These are phyloP conservation scores for Saitozyma podzolica DNA, from an alignment of 768 basidiomycete genomes.

Conservation along the genomic window DNA sequence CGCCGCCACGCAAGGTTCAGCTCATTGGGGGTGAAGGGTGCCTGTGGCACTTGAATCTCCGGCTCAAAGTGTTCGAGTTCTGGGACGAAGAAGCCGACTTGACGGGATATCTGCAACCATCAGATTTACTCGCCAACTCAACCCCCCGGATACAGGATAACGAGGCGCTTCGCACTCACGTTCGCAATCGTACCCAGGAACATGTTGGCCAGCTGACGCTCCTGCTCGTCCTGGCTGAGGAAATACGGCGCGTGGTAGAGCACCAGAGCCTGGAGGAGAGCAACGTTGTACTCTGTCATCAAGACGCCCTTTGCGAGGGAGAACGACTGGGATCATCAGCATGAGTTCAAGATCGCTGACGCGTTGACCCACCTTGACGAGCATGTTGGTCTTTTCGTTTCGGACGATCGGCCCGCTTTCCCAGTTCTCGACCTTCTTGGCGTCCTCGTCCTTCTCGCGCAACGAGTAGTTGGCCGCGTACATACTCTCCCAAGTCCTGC, in stretches of 20 bases:
- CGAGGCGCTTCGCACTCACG: conserved; percentile 20
- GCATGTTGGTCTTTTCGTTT: conserved; percentile 53
- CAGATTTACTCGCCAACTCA: not conserved
- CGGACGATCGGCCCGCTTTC: conserved; percentile 38
- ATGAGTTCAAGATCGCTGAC: not conserved
- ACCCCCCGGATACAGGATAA: not conserved
- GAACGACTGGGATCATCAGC: conserved; percentile 38
- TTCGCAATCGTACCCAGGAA: conserved; percentile 49
- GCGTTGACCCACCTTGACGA: conserved; percentile 43
- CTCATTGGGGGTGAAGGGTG: conserved; percentile 39
- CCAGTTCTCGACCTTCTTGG: conserved; percentile 34
- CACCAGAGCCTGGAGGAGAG: conserved; percentile 44
- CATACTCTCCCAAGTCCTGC: conserved; percentile 28
- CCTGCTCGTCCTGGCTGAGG: conserved; percentile 36
- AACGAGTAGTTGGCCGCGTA: conserved; percentile 26
- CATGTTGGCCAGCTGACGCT: conserved; percentile 45
- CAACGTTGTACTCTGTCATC: conserved; percentile 51
- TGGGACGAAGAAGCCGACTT: conserved; percentile 50
- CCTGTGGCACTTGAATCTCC: conserved; percentile 22
- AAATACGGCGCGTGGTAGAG: conserved; percentile 49
- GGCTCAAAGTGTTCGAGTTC: conserved; percentile 46
- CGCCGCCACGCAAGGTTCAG: conserved; percentile 50
- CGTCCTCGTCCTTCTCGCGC: conserved; percentile 13
- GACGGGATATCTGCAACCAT: conserved; percentile 46
- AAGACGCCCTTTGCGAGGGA: conserved; percentile 48